These are phyloP conservation scores for Lepidium didymum DNA, from an alignment of 345 rosid species.

Conservation along the genomic window DNA sequence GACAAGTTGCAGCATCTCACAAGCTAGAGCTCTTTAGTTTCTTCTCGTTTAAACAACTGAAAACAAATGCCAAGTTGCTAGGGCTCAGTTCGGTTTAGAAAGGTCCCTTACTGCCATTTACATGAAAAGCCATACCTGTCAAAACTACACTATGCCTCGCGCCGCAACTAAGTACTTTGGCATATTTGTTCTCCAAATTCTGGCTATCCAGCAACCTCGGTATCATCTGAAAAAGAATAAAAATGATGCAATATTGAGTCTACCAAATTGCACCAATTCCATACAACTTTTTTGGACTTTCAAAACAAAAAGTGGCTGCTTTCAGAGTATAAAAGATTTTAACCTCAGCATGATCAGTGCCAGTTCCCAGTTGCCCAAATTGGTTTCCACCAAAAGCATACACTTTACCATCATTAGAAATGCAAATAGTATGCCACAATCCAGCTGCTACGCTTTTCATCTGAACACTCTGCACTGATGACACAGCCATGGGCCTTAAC, in stretches of 20 bases:
- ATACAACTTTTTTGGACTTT: background rate
- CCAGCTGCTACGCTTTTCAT: conserved; percentile 66
- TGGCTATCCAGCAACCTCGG: conserved; percentile 66
- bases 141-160: conserved; percentile 71
- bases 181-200: conserved; percentile 45
- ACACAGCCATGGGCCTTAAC: conserved; percentile 56
- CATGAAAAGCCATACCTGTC: conserved; percentile 43
- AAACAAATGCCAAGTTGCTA: conserved; percentile 19
- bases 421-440: conserved; percentile 76
- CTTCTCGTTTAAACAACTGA: conserved; percentile 26
- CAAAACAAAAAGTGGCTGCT: background rate
- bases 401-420: conserved; percentile 52
- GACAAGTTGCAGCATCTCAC: conserved; percentile 26
- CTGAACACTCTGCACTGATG: conserved; percentile 40
- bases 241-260: background rate
- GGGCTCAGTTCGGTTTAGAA: conserved; percentile 11
- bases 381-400: conserved; percentile 87
- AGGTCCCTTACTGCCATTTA: conserved; percentile 3
- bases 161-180: conserved; percentile 57
- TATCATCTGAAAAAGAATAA: conserved; percentile 33
- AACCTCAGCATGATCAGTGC: conserved; percentile 75
- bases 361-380: conserved; percentile 84
- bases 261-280: background rate
- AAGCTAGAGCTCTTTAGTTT: conserved; percentile 34
- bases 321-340: conserved; percentile 7